phyloP scores from a whole-genome alignment of 225 moss, liverwort and hornwort genomes.

The Physcomitrium patens region DNA sequence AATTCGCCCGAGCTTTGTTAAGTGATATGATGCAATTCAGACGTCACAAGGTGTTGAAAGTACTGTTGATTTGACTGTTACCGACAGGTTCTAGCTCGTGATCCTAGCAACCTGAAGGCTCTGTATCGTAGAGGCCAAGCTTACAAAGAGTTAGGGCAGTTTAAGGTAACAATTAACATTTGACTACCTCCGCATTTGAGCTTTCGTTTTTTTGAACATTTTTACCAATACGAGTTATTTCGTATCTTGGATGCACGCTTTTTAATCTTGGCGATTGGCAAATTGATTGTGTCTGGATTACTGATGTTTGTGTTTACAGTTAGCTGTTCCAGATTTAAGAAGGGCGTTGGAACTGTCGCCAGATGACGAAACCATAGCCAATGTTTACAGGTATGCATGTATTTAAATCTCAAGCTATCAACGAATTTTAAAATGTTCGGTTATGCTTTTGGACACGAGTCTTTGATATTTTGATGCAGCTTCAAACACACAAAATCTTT shows the following conservation, averaged over 20 bases:
- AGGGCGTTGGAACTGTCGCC: conserved; percentile 84
- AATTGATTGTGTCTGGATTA: conserved; percentile 21
- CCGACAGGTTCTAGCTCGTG: conserved; percentile 70
- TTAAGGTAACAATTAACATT: conserved; percentile 57
- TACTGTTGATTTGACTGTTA: not conserved
- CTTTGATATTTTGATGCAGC: not conserved
- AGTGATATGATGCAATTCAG: conserved; percentile 16
- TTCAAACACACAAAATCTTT: too few relatives aligned
- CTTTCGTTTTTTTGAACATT: conserved; percentile 28
- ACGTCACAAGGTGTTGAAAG: not conserved
- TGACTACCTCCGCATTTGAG: not conserved
- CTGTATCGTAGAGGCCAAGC: conserved; percentile 97
- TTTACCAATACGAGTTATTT: conserved; percentile 10
- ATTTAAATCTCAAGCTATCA: conserved; percentile 2
- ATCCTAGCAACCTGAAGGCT: conserved; percentile 83
- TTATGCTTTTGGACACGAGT: conserved; percentile 9
- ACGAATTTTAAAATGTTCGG: not conserved
- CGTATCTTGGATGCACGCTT: not conserved
- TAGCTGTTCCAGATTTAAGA: conserved; percentile 85
- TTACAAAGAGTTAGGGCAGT: conserved; percentile 71
- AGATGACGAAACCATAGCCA: conserved; percentile 85
- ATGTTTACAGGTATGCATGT: conserved; percentile 65
- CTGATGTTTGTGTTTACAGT: conserved; percentile 59
- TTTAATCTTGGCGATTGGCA: not conserved
- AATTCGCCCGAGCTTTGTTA: conserved; percentile 15